Conservation (phyloP, 2,329 filamentous ascomycete genomes). For the Beauveria scarabaeidicola region DNA sequence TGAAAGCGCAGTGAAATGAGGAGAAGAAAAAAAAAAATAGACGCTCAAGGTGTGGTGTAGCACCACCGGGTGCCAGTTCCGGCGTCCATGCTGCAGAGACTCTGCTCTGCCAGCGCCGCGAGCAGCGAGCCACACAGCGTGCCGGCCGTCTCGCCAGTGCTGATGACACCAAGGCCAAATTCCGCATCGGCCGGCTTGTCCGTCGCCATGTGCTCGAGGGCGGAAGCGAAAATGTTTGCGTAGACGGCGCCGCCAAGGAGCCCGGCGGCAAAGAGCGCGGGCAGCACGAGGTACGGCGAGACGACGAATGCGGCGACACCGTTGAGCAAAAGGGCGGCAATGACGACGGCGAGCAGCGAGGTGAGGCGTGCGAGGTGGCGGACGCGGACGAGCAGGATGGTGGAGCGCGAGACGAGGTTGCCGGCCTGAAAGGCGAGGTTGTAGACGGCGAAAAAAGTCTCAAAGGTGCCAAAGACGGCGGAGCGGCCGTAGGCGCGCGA, state of each 20-base stretch:
- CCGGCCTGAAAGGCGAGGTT: slow-evolving; percentile 23
- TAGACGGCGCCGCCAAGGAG: slow-evolving; percentile 22
- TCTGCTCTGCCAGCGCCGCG: slow-evolving; percentile 18
- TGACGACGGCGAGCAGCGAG: slow-evolving; percentile 9
- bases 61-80: slow-evolving; percentile 20
- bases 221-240: slow-evolving; percentile 17
- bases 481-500: slow-evolving; percentile 20
- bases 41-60: slow-evolving; percentile 8
- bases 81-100: slow-evolving; percentile 16
- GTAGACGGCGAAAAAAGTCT: slow-evolving; percentile 21
- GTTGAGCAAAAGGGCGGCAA: slow-evolving; percentile 15
- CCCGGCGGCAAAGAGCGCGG: slow-evolving; percentile 21
- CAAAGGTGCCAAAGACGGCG: slow-evolving; percentile 18
- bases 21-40: not conserved
- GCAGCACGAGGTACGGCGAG: slow-evolving; percentile 16
- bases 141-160: slow-evolving; percentile 23
- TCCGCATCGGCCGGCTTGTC: slow-evolving; percentile 17
- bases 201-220: slow-evolving; percentile 15
- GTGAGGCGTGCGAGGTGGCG: slow-evolving; percentile 12
- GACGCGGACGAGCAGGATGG: slow-evolving; percentile 16
- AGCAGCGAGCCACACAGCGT: slow-evolving; percentile 19
- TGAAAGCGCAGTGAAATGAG: slow-evolving; percentile 1
- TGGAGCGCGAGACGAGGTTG: slow-evolving; percentile 18
- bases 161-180: slow-evolving; percentile 22
- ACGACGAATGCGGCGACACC: slow-evolving; percentile 18